A percentile compares a stretch with the other conserved stretches of the same genome.
phyloP scores from a whole-genome alignment of 306 rosid genomes.

The Dalbergia cochinchinensis region DNA sequence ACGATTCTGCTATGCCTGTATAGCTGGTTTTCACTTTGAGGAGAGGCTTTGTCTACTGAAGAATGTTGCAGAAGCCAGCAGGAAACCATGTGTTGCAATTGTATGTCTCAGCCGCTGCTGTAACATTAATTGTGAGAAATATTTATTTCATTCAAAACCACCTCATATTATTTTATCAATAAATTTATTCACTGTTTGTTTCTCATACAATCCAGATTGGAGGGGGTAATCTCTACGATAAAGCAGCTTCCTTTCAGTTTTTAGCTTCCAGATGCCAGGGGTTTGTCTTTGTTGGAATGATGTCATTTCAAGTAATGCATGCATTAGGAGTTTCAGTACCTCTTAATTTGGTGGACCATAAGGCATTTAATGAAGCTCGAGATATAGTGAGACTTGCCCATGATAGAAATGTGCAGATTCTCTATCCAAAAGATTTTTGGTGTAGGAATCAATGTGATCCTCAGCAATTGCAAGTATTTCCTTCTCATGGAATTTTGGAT shows the following conservation, averaged over 20 bases:
- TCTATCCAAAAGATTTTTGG: slow-evolving; percentile 87
- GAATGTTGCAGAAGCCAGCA: slow-evolving; percentile 56
- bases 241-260: slow-evolving; percentile 76
- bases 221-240: slow-evolving; percentile 77
- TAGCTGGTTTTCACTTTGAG: slow-evolving; percentile 92
- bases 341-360: slow-evolving; percentile 58
- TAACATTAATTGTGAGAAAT: slow-evolving; percentile 32
- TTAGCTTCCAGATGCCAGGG: slow-evolving; percentile 79
- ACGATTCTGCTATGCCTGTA: slow-evolving; percentile 73
- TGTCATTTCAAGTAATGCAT: slow-evolving; percentile 90
- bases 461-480: slow-evolving; percentile 62
- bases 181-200: slow-evolving; percentile 31
- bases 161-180: slow-evolving; percentile 5
- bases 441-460: slow-evolving; percentile 69
- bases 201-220: slow-evolving; percentile 73
- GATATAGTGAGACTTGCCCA: slow-evolving; percentile 63
- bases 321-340: slow-evolving; percentile 76
- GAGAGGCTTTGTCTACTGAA: slow-evolving; percentile 65
- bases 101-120: slow-evolving; percentile 57
- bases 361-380: slow-evolving; percentile 61
- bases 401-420: slow-evolving; percentile 60
- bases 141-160: slow-evolving; percentile 33
- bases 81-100: slow-evolving; percentile 82
- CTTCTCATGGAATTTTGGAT: slow-evolving; percentile 65
- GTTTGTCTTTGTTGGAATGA: slow-evolving; percentile 86